These are phyloP conservation scores for Mycena floridula DNA, from an alignment of 768 basidiomycete genomes.

Conservation along the genomic window DNA sequence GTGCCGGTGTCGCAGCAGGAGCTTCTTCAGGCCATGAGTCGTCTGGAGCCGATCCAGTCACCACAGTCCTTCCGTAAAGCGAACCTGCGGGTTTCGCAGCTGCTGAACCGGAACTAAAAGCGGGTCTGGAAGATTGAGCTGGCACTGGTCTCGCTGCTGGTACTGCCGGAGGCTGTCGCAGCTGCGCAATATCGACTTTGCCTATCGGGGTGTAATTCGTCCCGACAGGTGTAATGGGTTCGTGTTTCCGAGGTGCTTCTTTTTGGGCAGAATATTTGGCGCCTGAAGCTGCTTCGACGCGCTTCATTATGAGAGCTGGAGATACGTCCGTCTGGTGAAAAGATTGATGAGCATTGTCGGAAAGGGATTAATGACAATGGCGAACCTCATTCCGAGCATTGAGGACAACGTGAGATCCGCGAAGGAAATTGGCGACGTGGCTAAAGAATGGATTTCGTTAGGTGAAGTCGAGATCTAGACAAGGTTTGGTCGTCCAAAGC, in stretches of 20 bases:
- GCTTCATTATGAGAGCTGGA: constrained; percentile 74
- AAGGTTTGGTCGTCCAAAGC: too few species aligned
- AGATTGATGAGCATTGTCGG: not conserved
- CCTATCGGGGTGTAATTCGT: constrained; percentile 74
- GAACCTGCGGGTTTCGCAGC: constrained; percentile 35
- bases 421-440: constrained; percentile 74
- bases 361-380: not conserved
- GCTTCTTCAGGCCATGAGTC: constrained; percentile 58
- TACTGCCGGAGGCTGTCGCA: constrained; percentile 41
- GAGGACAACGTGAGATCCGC: constrained; percentile 81
- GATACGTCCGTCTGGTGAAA: constrained; percentile 65
- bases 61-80: constrained; percentile 33
- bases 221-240: constrained; percentile 80
- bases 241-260: constrained; percentile 63
- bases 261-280: constrained; percentile 84
- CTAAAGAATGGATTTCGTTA: too few species aligned
- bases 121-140: constrained; percentile 39
- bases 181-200: constrained; percentile 58
- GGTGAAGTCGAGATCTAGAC: too few species aligned
- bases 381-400: constrained; percentile 82
- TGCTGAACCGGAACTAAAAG: constrained; percentile 32
- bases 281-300: constrained; percentile 87
- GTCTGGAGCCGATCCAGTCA: constrained; percentile 34
- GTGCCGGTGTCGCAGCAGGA: constrained; percentile 24
- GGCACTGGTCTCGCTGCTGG: constrained; percentile 32